Evolutionary conservation across 2,329 filamentous ascomycete genomes (phyloP), one percentile per base, ranked within the genome.

Genomic region (Balansia obtecta): DNA sequence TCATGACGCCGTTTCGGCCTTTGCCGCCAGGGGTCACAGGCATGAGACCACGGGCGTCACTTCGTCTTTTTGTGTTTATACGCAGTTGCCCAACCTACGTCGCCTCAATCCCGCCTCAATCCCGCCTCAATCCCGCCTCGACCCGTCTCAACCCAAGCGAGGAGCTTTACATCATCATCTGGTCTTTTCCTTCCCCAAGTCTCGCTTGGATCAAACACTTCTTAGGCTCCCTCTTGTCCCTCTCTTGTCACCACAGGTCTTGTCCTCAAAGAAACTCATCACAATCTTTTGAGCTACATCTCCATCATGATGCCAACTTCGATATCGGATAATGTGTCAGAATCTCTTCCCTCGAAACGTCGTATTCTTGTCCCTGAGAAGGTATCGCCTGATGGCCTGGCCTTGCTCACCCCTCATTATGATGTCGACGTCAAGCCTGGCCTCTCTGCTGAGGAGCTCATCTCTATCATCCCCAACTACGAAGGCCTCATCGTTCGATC

Each of bases 401-500:
- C 82, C 16, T 69, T 90, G 18, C 74, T 91, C 38, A 74, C 76
- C 34, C 74, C 76, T 18, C 74, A 77, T 38, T 82, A 86, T 58
- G 78, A 87, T 20, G 84, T 91, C 34, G 79, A 91, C 61, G 79
- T 82, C 55, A 77, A 76, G 48, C 77, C 78, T 46, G 78, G 76
- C 1, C 68, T 90, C 15, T 75, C 74, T 3, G 65, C 83, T 0
- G 72, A 80, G 1, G 77, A 88, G 55, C 73, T 91, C 18, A 66
- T 82, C 41, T 57, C 69, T n/a, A 74, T 83, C 52, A 88, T 91
- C 51, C 77, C 80, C 0, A 70, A 75, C 20, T 90, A 90, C 64
- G 79, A 89, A 45, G 87, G 83, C 18, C 74, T 91, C 48, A 86
- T 91, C 53, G 82, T 91, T 40, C 82, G 86, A 2, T 90, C 86